These are phyloP conservation scores for Irpex rosettiformis DNA, from an alignment of 1,284 basidiomycete species.

Conservation along the genomic window DNA sequence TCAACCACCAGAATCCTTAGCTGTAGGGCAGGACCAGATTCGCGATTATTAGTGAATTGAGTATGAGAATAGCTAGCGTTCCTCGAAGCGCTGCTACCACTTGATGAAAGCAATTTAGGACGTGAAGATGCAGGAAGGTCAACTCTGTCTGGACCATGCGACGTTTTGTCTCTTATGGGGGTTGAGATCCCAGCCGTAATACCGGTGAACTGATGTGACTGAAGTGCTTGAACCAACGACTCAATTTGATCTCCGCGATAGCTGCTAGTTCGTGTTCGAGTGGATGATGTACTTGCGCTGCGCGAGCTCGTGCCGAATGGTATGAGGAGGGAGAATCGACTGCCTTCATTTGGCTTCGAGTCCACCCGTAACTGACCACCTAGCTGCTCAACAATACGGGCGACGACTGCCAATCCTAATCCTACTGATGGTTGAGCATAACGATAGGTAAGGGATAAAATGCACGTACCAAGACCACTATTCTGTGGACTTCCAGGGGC, in stretches of 20 bases:
- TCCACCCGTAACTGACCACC: constrained; percentile 80
- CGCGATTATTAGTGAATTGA: constrained; percentile 1
- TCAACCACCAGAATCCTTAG: constrained; percentile 73
- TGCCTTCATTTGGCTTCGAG: constrained; percentile 68
- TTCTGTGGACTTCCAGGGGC: constrained; percentile 23
- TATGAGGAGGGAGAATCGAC: constrained; percentile 70
- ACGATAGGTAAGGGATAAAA: not conserved
- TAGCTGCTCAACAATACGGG: constrained; percentile 80
- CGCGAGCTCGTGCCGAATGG: constrained; percentile 46
- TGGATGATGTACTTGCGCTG: constrained; percentile 16
- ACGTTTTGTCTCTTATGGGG: not conserved
- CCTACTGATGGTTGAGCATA: constrained; percentile 33
- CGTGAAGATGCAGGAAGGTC: not conserved
- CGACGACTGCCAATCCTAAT: constrained; percentile 78
- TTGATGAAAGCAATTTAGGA: not conserved
- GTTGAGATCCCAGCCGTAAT: not conserved
- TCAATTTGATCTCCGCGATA: constrained; percentile 48
- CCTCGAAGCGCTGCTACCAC: not conserved
- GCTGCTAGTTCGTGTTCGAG: constrained; percentile 18
- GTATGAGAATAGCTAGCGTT: constrained; percentile 4
- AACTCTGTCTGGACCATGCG: not conserved
- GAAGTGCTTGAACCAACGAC: constrained; percentile 65
- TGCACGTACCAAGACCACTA: constrained; percentile 50
- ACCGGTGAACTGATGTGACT: constrained; percentile 11
- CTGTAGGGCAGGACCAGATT: constrained; percentile 20